Conservation (phyloP, 805 yeast species). For the Candida insectorum region DNA sequence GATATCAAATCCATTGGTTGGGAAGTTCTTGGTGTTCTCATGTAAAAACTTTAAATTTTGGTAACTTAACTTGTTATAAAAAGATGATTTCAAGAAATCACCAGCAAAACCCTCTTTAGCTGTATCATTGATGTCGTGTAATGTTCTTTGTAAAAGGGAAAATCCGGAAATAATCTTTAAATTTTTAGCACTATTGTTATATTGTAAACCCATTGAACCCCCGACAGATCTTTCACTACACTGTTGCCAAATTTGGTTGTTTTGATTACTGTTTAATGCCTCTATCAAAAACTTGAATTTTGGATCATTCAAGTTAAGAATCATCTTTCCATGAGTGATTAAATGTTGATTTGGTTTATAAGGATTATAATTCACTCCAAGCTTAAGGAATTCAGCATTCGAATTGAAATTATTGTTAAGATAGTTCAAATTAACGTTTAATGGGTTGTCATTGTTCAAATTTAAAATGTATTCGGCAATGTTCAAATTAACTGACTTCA, state of each 20-base stretch:
- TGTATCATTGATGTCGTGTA: conserved; percentile 47
- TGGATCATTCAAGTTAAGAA: conserved; percentile 45
- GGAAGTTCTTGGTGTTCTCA: conserved; percentile 25
- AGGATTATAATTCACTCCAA: conserved; percentile 48
- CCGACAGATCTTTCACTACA: conserved; percentile 54
- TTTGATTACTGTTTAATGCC: conserved; percentile 13
- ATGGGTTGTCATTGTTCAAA: conserved; percentile 35
- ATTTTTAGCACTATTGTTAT: conserved; percentile 13
- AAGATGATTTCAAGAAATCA: conserved; percentile 32
- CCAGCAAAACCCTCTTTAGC: conserved; percentile 47
- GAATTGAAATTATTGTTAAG: conserved; percentile 44
- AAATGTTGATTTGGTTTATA: conserved; percentile 46
- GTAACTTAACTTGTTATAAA: conserved; percentile 24
- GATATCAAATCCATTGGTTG: conserved; percentile 52
- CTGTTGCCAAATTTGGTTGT: conserved; percentile 46
- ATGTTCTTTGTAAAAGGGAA: conserved; percentile 55
- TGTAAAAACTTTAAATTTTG: conserved; percentile 19
- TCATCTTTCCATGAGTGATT: conserved; percentile 43
- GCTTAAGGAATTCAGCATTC: conserved; percentile 50
- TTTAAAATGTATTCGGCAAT: conserved; percentile 32
- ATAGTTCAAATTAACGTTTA: conserved; percentile 37
- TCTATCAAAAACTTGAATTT: conserved; percentile 39
- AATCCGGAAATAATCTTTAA: conserved; percentile 47
- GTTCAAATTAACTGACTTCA: conserved; percentile 37
- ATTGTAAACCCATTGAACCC: conserved; percentile 50